These are phyloP conservation scores for Heliocybe sulcata DNA, from an alignment of 1,284 basidiomycete genomes.

Conservation along the genomic window DNA sequence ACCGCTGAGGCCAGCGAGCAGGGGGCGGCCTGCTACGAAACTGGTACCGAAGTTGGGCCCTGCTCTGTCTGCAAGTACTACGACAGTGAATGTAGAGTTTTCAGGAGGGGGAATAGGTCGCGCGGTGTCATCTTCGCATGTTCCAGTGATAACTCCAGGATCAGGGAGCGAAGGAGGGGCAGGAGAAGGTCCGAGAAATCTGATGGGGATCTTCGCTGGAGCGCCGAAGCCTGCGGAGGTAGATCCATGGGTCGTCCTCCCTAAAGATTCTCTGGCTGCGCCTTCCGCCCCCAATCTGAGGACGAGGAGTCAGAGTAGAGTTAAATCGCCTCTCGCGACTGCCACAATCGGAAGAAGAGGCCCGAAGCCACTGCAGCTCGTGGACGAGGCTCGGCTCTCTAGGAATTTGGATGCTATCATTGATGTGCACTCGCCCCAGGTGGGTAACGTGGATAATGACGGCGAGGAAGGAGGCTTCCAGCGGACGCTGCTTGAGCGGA, in stretches of 20 bases:
- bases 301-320: conserved; percentile 7
- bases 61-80: conserved; percentile 77
- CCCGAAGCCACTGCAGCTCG: conserved; percentile 13
- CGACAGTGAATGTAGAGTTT: conserved; percentile 92
- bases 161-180: background rate
- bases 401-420: conserved; percentile 59
- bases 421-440: conserved; percentile 37
- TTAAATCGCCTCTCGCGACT: conserved; percentile 9
- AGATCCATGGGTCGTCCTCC: conserved; percentile 65
- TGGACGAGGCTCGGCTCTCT: conserved; percentile 20
- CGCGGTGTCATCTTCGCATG: conserved; percentile 41
- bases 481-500: conserved; percentile 51
- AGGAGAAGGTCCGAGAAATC: conserved; percentile 9
- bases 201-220: conserved; percentile 83
- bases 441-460: conserved; percentile 6
- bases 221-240: conserved; percentile 35
- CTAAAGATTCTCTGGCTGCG: conserved; percentile 31
- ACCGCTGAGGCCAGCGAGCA: background rate
- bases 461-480: conserved; percentile 20
- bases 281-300: no score
- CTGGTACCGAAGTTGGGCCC: conserved; percentile 70
- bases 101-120: conserved; percentile 69
- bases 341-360: conserved; percentile 11
- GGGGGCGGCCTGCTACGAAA: conserved; percentile 25
- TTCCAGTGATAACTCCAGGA: conserved; percentile 8